Evolutionary conservation across 441 rosid genomes (phyloP).

Genomic region (Jatropha podagrica): DNA sequence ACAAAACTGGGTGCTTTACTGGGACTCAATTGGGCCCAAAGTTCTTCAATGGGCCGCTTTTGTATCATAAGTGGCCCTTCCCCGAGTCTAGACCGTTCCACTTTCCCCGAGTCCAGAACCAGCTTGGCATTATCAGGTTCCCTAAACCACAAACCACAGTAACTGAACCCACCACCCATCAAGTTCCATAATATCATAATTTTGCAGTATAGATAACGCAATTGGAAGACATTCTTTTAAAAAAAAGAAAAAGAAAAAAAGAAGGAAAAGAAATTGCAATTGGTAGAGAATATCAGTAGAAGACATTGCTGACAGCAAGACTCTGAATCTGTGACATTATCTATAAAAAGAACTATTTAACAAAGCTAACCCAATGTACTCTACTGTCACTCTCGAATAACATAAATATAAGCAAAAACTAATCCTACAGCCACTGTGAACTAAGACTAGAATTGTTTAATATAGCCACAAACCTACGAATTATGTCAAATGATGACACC

Average conservation of each 20-base stretch:
- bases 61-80: no score
- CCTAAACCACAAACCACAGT: no score
- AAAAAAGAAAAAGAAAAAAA: not conserved
- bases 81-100: no score
- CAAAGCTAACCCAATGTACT: slow-evolving; percentile 30
- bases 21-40: no score
- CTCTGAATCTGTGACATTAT: slow-evolving; percentile 28
- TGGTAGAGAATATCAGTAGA: not conserved
- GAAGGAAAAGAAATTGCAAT: not conserved
- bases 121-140: no score
- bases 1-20: no score
- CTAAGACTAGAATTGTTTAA: slow-evolving; percentile 29
- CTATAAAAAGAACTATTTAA: slow-evolving; percentile 27
- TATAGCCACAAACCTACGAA: slow-evolving; percentile 14
- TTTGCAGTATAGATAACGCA: no score
- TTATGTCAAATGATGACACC: slow-evolving; percentile 3
- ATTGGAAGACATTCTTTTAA: no score
- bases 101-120: no score
- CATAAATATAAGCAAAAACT: slow-evolving; percentile 8
- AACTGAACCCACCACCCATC: no score
- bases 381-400: slow-evolving; percentile 23
- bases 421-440: slow-evolving; percentile 35
- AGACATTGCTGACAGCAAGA: slow-evolving; percentile 18
- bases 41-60: no score
- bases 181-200: no score